Percentiles rank a stretch among this genome's conserved stretches.
phyloP scores from a whole-genome alignment of 2,329 filamentous ascomycete genomes.

The Aspergillus hortae region DNA sequence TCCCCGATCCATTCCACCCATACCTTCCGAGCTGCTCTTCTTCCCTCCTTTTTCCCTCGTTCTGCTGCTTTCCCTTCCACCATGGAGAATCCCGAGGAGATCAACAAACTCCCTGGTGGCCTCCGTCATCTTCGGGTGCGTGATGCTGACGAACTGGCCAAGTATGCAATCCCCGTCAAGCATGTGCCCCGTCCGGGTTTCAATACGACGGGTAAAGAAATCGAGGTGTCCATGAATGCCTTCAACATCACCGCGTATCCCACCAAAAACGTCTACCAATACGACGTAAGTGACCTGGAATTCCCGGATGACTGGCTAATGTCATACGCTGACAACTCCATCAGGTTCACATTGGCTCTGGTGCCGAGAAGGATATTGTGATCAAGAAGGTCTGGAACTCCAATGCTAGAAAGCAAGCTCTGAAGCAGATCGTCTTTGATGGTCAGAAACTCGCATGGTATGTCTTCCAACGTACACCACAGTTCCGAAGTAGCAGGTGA shows the following conservation, averaged over 20 bases:
- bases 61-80: conserved; percentile 7
- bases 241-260: conserved; percentile 65
- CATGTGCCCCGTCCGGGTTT: conserved; percentile 50
- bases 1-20: background rate
- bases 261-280: conserved; percentile 68
- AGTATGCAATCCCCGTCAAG: conserved; percentile 33
- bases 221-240: conserved; percentile 65
- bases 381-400: conserved; percentile 76
- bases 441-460: conserved; percentile 84
- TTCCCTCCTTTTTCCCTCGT: background rate
- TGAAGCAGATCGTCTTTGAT: conserved; percentile 69
- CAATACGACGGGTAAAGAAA: conserved; percentile 56
- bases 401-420: conserved; percentile 56
- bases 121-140: conserved; percentile 23
- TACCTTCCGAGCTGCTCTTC: background rate
- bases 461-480: conserved; percentile 18
- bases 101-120: conserved; percentile 18
- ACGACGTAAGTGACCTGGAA: conserved; percentile 63
- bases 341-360: conserved; percentile 65
- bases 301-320: background rate
- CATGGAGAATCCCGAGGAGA: conserved; percentile 21
- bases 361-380: conserved; percentile 61
- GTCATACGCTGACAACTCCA: conserved; percentile 9
- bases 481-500: conserved; percentile 28
- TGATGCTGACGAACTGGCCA: conserved; percentile 24